Percentiles rank a stretch among this genome's conserved stretches.
Evolutionary conservation across 2,329 filamentous ascomycete species (phyloP).

Genomic region (Monosporascus sp.): DNA sequence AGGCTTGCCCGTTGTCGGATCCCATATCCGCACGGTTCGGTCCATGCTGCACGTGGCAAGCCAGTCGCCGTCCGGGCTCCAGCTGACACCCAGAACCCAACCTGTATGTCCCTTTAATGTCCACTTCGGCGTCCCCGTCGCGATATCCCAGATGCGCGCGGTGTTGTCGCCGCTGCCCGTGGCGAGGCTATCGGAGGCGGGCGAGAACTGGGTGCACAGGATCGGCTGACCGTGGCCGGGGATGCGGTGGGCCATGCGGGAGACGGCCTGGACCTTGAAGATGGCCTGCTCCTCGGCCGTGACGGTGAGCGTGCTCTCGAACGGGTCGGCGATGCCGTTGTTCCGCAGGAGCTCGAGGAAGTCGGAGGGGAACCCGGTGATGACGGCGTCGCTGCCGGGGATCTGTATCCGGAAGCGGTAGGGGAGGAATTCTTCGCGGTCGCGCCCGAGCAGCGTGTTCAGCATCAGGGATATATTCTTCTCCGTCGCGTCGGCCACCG

Average conservation of each 20-base stretch:
- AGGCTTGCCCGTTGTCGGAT: constrained; percentile 72
- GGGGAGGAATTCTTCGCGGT: constrained; percentile 54
- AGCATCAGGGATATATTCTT: constrained; percentile 84
- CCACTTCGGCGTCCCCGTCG: constrained; percentile 82
- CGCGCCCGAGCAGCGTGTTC: constrained; percentile 75
- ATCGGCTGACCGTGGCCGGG: constrained; percentile 91
- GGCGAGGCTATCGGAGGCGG: constrained; percentile 70
- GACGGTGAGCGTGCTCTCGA: constrained; percentile 50
- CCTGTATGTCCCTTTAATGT: constrained; percentile 83
- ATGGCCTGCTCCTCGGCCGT: constrained; percentile 78
- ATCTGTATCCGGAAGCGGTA: constrained; percentile 58
- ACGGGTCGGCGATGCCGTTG: constrained; percentile 54
- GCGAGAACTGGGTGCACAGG: constrained; percentile 79
- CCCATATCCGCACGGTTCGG: constrained; percentile 85
- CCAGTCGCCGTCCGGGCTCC: constrained; percentile 75
- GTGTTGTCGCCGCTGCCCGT: constrained; percentile 90
- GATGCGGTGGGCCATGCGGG: constrained; percentile 82
- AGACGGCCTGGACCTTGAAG: constrained; percentile 88
- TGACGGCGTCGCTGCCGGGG: constrained; percentile 46
- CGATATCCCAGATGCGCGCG: constrained; percentile 88
- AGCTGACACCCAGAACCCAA: constrained; percentile 85
- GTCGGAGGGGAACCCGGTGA: constrained; percentile 49
- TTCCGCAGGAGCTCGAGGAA: constrained; percentile 48
- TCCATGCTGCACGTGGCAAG: constrained; percentile 93
- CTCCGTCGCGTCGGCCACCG: constrained; percentile 77